Base-by-base conservation (phyloP, 768 basidiomycete genomes). In the Leucocoprinus leucothites region DNA sequence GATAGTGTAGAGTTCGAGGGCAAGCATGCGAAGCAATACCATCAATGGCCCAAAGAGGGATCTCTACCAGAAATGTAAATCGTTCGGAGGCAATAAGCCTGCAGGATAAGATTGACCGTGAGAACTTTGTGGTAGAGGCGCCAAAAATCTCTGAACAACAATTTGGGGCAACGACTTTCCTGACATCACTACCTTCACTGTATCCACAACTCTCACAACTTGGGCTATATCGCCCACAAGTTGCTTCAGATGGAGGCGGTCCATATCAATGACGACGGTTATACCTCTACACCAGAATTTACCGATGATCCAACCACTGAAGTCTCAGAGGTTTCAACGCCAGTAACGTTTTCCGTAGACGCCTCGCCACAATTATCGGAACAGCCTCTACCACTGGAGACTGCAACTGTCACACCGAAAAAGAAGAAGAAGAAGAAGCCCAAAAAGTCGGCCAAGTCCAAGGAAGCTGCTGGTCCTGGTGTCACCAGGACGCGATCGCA, bases 391-490 rank as follows among this genome's bases (percentile, higher is more conserved):
- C 53, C 53, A 40, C 22, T 19, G 48, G 56, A 57, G 25, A 48
- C 41, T 18, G 31, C 43, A 26, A 46, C 25, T 4, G 34, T 24
- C 9, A 21, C 48, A 9, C 56, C 42, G 42, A 60, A 57, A 50
- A 57, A 57, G 51, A 61, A 61, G 45, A 58, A 53, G 51, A 61
- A 61, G 46, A 58, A 58, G n/a, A 61, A 57, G 21, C 41, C 58
- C 19, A 60, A 60, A 40, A 60, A 57, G 51, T 42, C 58, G 9
- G 49, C 74, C 3, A 71, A 82, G 51, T 67, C 67, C 22, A 80
- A 80, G 60, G 74, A 79, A 36, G 63, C 65, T 28, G 65, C 67
- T 46, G 58, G 69, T 18, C 60, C 65, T 25, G 58, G 62, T 50
- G 56, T 57, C 14, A 18, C 53, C 21, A 67, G 65, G 49, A 60